Evolutionary conservation across 805 yeast genomes (phyloP).

Genomic region (Metschnikowia reukaufii): DNA sequence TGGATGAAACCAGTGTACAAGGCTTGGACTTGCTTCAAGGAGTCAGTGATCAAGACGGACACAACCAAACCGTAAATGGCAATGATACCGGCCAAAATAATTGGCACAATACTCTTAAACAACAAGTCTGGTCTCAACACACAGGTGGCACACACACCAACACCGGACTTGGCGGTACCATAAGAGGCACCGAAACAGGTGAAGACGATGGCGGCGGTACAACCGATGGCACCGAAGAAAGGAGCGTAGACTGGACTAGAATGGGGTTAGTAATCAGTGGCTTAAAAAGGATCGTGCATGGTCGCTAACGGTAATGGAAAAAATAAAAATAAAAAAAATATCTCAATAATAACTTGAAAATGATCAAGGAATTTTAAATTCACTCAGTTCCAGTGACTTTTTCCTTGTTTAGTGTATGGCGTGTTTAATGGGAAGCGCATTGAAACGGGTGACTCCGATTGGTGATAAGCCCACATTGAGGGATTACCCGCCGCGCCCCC

Average conservation of each 20-base stretch:
- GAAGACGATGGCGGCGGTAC: conserved; percentile 98
- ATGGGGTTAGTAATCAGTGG: conserved; percentile 9
- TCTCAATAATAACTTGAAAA: no score
- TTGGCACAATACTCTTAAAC: conserved; percentile 93
- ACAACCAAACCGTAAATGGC: conserved; percentile 98
- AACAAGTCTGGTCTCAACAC: conserved; percentile 95
- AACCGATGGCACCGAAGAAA: conserved; percentile 98
- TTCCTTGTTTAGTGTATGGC: no score
- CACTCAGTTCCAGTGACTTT: no score
- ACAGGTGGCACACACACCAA: conserved; percentile 98
- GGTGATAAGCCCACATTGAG: neutral
- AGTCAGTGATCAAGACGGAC: conserved; percentile 88
- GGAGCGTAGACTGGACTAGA: conserved; percentile 51
- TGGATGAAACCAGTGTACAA: conserved; percentile 96
- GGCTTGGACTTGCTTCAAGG: conserved; percentile 83
- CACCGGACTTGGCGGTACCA: conserved; percentile 99
- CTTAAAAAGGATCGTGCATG: neutral
- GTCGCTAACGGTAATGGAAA: no score
- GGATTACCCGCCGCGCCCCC: neutral
- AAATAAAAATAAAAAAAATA: no score
- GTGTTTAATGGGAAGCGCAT: no score
- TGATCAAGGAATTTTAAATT: no score
- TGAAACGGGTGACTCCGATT: neutral
- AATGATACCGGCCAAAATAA: conserved; percentile 99
- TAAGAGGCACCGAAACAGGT: conserved; percentile 98